Evolutionary conservation across 176 grass and related monocot genomes (phyloP).

Genomic region (Oryza coarctata): DNA sequence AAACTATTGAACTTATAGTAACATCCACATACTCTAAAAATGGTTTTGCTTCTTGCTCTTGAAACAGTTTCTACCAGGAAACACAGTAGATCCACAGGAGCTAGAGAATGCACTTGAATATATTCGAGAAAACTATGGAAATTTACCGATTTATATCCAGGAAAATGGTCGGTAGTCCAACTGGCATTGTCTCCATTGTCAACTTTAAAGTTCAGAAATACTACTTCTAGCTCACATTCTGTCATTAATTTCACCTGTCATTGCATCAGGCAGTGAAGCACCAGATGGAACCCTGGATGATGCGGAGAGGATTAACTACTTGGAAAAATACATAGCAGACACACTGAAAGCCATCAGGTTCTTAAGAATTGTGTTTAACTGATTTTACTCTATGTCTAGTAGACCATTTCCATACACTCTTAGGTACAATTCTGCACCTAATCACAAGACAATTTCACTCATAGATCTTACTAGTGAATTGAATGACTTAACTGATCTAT

Average conservation of each 20-base stretch:
- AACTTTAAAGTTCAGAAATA: neutral
- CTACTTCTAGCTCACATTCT: neutral
- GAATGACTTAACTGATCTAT: neutral
- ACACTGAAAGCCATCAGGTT: conserved; percentile 45
- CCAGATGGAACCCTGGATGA: conserved; percentile 36
- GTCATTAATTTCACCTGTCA: neutral
- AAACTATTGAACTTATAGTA: neutral
- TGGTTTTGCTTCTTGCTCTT: conserved; percentile 1
- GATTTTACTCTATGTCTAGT: neutral
- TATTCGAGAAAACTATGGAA: conserved; percentile 38
- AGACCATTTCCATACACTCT: neutral
- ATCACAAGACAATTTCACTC: neutral
- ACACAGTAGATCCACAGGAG: conserved; percentile 29
- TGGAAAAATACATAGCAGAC: conserved; percentile 36
- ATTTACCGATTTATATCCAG: conserved; percentile 45
- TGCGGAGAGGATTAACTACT: conserved; percentile 30
- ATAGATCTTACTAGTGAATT: neutral
- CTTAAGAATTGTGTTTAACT: neutral
- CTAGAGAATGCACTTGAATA: conserved; percentile 42
- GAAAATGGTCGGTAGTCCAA: conserved; percentile 42
- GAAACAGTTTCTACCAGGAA: neutral
- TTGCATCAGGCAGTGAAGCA: conserved; percentile 27
- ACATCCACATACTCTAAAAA: neutral
- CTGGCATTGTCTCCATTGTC: neutral
- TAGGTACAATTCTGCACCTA: neutral